phyloP scores from a whole-genome alignment of 192 early-diverging fungal genomes.

The Coemansia sp. region DNA sequence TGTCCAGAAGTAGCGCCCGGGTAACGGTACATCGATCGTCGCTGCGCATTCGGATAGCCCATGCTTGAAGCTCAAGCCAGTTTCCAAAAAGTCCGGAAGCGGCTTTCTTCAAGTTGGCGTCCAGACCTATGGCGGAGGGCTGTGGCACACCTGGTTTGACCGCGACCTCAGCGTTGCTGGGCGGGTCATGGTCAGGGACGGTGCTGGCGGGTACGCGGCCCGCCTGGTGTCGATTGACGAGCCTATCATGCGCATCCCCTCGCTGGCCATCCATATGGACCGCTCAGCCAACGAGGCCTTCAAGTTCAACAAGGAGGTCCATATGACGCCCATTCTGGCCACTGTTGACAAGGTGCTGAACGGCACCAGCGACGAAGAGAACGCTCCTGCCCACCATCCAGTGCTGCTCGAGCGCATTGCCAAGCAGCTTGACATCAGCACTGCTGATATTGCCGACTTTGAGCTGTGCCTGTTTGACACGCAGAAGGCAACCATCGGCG shows the following conservation, averaged over 20 bases:
- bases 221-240: constrained; percentile 76
- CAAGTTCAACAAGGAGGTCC: constrained; percentile 94
- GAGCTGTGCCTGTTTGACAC: constrained; percentile 97
- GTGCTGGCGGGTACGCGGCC: constrained; percentile 67
- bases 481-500: constrained; percentile 85
- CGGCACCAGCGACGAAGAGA: constrained; percentile 12
- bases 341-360: constrained; percentile 63
- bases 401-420: constrained; percentile 75
- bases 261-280: constrained; percentile 95
- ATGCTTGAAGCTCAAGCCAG: constrained; percentile 93
- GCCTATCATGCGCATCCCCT: constrained; percentile 94
- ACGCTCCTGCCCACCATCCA: constrained; percentile 68
- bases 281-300: constrained; percentile 73
- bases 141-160: constrained; percentile 99
- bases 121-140: constrained; percentile 93
- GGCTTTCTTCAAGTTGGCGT: constrained; percentile 92
- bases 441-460: constrained; percentile 85
- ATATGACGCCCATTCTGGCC: constrained; percentile 85
- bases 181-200: constrained; percentile 77
- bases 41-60: constrained; percentile 98
- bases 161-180: constrained; percentile 95
- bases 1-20: constrained; percentile 51
- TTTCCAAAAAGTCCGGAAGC: constrained; percentile 82
- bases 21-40: constrained; percentile 85
- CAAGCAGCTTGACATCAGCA: constrained; percentile 61